phyloP scores from a whole-genome alignment of 257 asterid species.

The Sherardia arvensis region DNA sequence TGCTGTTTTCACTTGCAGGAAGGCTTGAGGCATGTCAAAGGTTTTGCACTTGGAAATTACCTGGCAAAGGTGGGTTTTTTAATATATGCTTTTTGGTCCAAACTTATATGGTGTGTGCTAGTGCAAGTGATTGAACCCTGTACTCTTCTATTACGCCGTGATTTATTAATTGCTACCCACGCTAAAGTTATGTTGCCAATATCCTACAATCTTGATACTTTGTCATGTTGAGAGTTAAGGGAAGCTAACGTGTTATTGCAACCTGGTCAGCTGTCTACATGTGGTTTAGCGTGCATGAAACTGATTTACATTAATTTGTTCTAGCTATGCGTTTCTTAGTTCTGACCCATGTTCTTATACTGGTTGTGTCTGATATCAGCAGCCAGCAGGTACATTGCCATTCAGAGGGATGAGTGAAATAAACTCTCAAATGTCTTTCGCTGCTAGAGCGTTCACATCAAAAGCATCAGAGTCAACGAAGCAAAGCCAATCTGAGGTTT shows the following conservation, averaged over 20 bases:
- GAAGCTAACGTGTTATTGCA: background rate
- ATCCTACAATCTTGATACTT: background rate
- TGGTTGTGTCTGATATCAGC: slow-evolving; percentile 17
- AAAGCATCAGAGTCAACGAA: slow-evolving; percentile 40
- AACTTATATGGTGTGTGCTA: background rate
- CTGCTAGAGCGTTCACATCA: slow-evolving; percentile 56
- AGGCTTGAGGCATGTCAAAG: background rate
- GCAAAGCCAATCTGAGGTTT: slow-evolving; percentile 54
- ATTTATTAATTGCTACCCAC: too few relatives aligned
- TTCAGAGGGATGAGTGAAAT: slow-evolving; percentile 19
- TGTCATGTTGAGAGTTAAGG: too few relatives aligned
- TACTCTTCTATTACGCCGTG: background rate
- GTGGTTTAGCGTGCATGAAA: background rate
- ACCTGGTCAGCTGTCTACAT: background rate
- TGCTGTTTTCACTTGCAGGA: background rate
- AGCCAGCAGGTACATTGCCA: slow-evolving; percentile 51
- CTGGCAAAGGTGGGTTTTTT: background rate
- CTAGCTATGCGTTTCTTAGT: background rate
- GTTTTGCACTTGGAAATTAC: background rate
- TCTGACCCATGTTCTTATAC: background rate
- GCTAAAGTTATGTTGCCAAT: background rate
- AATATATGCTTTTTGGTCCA: background rate
- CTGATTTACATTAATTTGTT: background rate
- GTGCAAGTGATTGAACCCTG: background rate
- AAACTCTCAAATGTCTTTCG: slow-evolving; percentile 20